These are phyloP conservation scores for Dipodascopsis uninucleata DNA, from an alignment of 805 yeast genomes.

Conservation along the genomic window DNA sequence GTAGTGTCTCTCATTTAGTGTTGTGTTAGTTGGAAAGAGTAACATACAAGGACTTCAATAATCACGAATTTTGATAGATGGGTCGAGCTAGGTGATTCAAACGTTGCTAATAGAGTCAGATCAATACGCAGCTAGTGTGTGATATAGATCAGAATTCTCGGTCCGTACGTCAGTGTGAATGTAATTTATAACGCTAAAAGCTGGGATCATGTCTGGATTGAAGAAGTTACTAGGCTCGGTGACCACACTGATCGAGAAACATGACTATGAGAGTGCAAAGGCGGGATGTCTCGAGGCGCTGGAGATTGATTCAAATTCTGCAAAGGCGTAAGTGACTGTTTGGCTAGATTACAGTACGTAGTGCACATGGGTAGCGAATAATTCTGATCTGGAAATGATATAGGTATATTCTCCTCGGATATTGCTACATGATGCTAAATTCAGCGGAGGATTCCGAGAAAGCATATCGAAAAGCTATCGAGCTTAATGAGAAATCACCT, in stretches of 20 bases:
- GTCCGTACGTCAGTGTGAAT: no score
- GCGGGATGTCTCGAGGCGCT: constrained; percentile 55
- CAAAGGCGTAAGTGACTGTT: constrained; percentile 53
- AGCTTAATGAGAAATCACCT: constrained; percentile 44
- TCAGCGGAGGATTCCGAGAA: constrained; percentile 47
- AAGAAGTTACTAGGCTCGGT: constrained; percentile 29
- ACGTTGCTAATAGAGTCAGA: no score
- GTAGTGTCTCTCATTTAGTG: no score
- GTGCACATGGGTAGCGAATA: background rate
- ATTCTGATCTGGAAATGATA: constrained; percentile 7
- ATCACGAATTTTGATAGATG: no score
- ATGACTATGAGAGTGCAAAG: constrained; percentile 61
- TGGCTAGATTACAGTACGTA: background rate
- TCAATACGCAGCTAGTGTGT: no score
- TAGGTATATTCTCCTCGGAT: constrained; percentile 23
- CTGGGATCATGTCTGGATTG: constrained; percentile 9
- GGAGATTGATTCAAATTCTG: constrained; percentile 52
- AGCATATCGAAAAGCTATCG: constrained; percentile 45
- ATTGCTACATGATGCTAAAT: constrained; percentile 26
- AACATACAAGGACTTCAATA: no score
- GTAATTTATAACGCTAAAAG: background rate
- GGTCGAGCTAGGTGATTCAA: no score
- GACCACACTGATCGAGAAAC: constrained; percentile 37
- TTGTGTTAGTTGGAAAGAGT: no score
- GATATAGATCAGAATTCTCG: no score